Evolutionary conservation across 192 early-diverging fungal species (phyloP).

Genomic region (Dissophora ornata): DNA sequence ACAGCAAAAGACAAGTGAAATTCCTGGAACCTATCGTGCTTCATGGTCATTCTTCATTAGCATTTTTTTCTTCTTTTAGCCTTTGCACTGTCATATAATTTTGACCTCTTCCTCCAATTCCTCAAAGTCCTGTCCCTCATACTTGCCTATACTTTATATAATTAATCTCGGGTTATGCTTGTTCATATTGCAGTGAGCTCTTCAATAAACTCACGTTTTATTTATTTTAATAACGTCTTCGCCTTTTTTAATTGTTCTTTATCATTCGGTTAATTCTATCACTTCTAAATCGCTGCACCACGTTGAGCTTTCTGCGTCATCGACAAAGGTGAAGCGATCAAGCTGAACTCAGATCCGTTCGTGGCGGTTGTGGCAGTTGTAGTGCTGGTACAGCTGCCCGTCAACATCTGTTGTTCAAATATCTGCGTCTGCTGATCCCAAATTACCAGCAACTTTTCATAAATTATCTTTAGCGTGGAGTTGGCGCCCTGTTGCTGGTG

Average conservation of each 20-base stretch:
- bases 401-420: slow-evolving; percentile 8
- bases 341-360: neutral
- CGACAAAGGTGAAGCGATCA: slow-evolving; percentile 4
- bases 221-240: no score
- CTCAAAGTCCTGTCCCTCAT: no score
- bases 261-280: neutral
- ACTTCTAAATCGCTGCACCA: slow-evolving; percentile 23
- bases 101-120: no score
- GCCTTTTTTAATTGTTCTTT: neutral
- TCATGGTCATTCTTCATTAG: no score
- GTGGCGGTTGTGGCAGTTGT: neutral
- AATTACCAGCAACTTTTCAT: slow-evolving; percentile 7
- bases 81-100: no score
- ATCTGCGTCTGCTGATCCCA: slow-evolving; percentile 27
- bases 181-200: no score
- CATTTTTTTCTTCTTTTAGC: no score
- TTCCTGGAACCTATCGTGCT: no score
- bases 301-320: slow-evolving; percentile 15
- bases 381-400: neutral
- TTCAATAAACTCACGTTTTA: no score
- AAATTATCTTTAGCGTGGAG: slow-evolving; percentile 36
- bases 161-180: no score
- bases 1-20: neutral
- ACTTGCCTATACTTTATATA: no score
- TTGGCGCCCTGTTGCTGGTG: slow-evolving; percentile 51